These are phyloP conservation scores for Penicillium sp. DNA, from an alignment of 2,329 filamentous ascomycete genomes.

Conservation along the genomic window DNA sequence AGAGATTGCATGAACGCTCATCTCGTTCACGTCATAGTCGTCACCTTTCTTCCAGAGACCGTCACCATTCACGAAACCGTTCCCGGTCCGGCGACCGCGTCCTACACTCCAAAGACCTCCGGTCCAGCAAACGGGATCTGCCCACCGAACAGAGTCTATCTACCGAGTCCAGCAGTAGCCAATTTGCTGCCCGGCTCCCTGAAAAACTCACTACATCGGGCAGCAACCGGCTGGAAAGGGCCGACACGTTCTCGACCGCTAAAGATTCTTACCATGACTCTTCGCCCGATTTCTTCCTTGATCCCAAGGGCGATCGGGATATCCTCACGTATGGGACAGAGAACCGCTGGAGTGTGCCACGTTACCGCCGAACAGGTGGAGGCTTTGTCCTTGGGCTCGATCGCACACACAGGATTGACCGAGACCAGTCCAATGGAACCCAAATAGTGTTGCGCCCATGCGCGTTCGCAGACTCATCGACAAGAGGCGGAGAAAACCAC, in stretches of 20 bases:
- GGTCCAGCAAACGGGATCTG: not conserved
- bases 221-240: not conserved
- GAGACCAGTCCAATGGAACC: constrained; percentile 52
- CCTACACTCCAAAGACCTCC: not conserved
- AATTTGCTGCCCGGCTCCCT: not conserved
- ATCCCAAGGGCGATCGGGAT: constrained; percentile 74
- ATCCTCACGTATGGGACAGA: constrained; percentile 73
- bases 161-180: not conserved
- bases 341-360: constrained; percentile 70
- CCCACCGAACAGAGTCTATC: not conserved
- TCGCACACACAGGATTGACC: constrained; percentile 65
- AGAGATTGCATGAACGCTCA: constrained; percentile 10
- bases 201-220: not conserved
- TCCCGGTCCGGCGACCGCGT: not conserved
- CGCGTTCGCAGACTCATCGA: not conserved
- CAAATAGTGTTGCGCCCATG: constrained; percentile 4
- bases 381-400: constrained; percentile 71
- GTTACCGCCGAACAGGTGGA: constrained; percentile 67
- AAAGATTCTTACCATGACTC: not conserved
- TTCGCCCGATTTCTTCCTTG: constrained; percentile 56
- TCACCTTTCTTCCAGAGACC: not conserved
- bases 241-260: not conserved
- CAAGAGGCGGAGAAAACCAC: not conserved
- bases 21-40: not conserved
- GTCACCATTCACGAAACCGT: not conserved